Base-by-base conservation (phyloP, 768 basidiomycete species). In the Clitopilus hobsonii region DNA sequence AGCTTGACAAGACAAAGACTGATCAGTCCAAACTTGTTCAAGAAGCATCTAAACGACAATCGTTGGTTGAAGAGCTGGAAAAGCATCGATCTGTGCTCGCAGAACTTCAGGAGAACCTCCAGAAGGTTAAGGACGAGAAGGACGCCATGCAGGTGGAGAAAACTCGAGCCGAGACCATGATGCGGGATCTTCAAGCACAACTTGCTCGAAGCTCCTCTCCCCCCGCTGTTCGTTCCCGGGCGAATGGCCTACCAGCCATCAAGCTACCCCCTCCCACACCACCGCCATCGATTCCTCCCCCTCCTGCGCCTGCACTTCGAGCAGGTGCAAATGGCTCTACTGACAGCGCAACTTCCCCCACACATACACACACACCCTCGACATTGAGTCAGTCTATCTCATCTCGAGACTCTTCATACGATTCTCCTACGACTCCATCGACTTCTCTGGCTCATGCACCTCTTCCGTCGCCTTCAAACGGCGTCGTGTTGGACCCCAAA, bases 261-360 rank as follows among this genome's bases (percentile, higher is more conserved):
- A 94, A 94, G 69, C 80, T 89, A 14, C 93, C 93, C 26, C 94
- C 93, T 16, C 88, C 90, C 0, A 89, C 89, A 0, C 93, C 94
- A 7, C 91, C 94, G 10, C 94, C 94, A 0, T 80, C 89, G 27
- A 82, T 91, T 10, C 94, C 94, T 0, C 91, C 91, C 20, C 90
- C 89, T 1, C 91, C 90, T 16, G 83, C 86, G 4, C 91, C 91
- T 23, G 81, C 77, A 56, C 66, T 72, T 56, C 50, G 72, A 56
- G 58, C 63, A 27, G 56, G 64, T 20, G 62, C 67, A 38, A 78
- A 72, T 56, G 74, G 73, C 52, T 88, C 83, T 61, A 74, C 74
- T 13, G 77, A 75, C 55, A 68, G 77, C 57, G 88, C 84, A 60
- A 78, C 78, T 8, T 84, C 85, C 14, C 49, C 49, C 11, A 51